phyloP scores from a whole-genome alignment of 2,329 filamentous ascomycete species.

The Chlorencoelia australis region DNA sequence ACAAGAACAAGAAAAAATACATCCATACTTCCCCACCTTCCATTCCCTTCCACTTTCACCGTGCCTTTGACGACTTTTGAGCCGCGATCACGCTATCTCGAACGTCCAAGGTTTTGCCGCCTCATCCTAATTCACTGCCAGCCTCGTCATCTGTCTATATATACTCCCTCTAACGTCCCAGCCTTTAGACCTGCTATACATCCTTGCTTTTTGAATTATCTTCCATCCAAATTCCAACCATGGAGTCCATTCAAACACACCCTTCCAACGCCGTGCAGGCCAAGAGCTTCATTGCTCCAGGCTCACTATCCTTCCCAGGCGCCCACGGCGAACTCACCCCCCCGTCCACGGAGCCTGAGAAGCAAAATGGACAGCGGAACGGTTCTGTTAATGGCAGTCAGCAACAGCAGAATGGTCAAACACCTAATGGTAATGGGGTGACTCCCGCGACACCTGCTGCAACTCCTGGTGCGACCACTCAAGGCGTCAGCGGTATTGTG shows the following conservation, averaged over 20 bases:
- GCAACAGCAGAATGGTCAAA: conserved; percentile 48
- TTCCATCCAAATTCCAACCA: conserved; percentile 36
- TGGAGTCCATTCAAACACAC: conserved; percentile 88
- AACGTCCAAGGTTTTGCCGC: conserved; percentile 4
- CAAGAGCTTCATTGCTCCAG: conserved; percentile 87
- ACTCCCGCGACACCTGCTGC: conserved; percentile 84
- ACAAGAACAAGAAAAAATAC: conserved; percentile 9
- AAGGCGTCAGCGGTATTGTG: conserved; percentile 80
- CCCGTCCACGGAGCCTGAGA: conserved; percentile 58
- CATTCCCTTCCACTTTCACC: conserved; percentile 3
- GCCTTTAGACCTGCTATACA: conserved; percentile 23
- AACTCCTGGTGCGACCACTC: conserved; percentile 71
- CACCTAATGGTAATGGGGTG: conserved; percentile 64
- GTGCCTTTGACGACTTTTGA: conserved; percentile 6
- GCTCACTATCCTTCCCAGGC: conserved; percentile 85
- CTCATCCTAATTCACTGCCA: not conserved
- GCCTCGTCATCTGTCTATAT: no score
- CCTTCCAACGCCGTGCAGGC: conserved; percentile 86
- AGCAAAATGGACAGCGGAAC: conserved; percentile 39
- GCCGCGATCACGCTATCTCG: conserved; percentile 9
- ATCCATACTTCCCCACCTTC: conserved; percentile 3
- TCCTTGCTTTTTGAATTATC: conserved; percentile 13
- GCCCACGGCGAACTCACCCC: conserved; percentile 75
- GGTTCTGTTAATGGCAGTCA: conserved; percentile 37
- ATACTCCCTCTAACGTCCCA: no score